A percentile compares a stretch with the other conserved stretches of the same genome.
Conservation (phyloP, 2,329 filamentous ascomycete genomes). For the Cercospora zeina region DNA sequence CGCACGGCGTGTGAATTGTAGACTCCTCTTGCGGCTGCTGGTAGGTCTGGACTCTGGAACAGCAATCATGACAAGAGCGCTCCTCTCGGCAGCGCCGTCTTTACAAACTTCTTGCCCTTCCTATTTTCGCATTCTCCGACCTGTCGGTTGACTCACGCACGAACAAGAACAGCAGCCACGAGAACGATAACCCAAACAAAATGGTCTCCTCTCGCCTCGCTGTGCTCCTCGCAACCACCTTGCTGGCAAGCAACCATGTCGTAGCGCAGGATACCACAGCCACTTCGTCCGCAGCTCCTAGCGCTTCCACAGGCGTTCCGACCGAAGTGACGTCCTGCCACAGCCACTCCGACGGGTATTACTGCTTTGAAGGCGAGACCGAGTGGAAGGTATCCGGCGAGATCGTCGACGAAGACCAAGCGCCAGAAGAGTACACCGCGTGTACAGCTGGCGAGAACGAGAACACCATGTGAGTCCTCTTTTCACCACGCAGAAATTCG, state of each 20-base stretch:
- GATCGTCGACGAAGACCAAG: slow-evolving; percentile 2
- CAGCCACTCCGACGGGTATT: slow-evolving; percentile 11
- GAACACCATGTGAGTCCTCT: slow-evolving; percentile 1
- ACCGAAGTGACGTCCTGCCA: slow-evolving; percentile 14
- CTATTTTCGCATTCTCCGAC: not conserved
- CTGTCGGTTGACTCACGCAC: not conserved
- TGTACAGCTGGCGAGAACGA: not conserved
- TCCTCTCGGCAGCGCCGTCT: not conserved
- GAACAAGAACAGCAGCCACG: not conserved
- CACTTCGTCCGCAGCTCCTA: not conserved
- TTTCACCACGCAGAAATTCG: not conserved
- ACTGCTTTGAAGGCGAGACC: slow-evolving; percentile 14
- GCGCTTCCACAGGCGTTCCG: slow-evolving; percentile 6
- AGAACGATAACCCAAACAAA: not conserved
- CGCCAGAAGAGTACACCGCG: not conserved
- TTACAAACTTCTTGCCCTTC: not conserved
- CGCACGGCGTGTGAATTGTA: not conserved
- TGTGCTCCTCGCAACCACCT: not conserved
- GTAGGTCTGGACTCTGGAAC: not conserved
- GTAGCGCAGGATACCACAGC: not conserved
- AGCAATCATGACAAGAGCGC: not conserved
- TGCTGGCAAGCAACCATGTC: not conserved
- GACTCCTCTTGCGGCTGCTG: not conserved
- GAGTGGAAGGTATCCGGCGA: slow-evolving; percentile 15
- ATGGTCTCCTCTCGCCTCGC: not conserved